These are phyloP conservation scores for Mrakia frigida DNA, from an alignment of 768 basidiomycete genomes.

Conservation along the genomic window DNA sequence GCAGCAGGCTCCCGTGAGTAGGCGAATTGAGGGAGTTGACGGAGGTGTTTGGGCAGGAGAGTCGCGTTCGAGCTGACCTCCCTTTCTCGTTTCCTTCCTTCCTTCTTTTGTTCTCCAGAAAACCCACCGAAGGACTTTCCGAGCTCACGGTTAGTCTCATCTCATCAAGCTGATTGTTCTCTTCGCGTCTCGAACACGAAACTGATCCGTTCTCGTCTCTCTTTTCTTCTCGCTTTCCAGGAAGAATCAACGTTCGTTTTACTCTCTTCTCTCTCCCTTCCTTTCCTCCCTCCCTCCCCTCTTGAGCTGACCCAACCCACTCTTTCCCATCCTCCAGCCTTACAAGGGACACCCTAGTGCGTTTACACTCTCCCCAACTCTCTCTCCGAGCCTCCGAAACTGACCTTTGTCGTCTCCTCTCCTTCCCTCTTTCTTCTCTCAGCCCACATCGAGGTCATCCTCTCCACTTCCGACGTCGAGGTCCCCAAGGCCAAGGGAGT, in stretches of 20 bases:
- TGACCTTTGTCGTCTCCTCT: background rate
- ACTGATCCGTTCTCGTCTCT: too few species aligned
- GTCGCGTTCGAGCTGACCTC: background rate
- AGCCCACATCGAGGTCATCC: conserved; percentile 81
- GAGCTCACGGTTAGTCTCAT: conserved; percentile 47
- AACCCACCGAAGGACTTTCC: conserved; percentile 98
- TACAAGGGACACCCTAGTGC: conserved; percentile 88
- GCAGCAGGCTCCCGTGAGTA: conserved; percentile 93
- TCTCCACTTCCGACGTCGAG: conserved; percentile 68
- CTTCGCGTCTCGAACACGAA: too few species aligned
- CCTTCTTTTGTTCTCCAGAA: conserved; percentile 52
- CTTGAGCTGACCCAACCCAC: too few species aligned
- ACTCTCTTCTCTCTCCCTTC: too few species aligned
- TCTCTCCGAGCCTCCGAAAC: too few species aligned
- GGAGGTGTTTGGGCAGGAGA: background rate
- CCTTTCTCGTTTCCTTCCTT: background rate
- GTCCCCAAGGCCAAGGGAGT: conserved; percentile 79
- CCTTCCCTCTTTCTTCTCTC: background rate
- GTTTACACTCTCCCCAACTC: background rate
- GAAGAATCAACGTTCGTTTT: conserved; percentile 51
- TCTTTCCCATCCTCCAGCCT: conserved; percentile 46
- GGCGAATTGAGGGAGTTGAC: background rate
- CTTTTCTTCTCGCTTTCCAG: too few species aligned
- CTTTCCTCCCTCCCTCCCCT: too few species aligned
- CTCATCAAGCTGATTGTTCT: too few species aligned